Percentiles rank a stretch among this genome's conserved stretches.
These are phyloP conservation scores for Erodium texanum DNA, from an alignment of 441 rosid species.

Conservation along the genomic window DNA sequence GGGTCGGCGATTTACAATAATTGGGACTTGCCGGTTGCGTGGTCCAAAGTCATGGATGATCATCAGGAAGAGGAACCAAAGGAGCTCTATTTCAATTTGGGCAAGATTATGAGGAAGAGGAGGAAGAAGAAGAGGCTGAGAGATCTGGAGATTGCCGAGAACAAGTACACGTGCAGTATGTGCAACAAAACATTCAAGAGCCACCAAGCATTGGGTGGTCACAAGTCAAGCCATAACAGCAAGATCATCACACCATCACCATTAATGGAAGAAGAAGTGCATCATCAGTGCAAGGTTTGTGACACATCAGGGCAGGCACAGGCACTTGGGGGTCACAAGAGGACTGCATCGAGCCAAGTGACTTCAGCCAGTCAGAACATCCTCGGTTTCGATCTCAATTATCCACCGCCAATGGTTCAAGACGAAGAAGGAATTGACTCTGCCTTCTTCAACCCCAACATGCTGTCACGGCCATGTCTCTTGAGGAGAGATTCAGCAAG, in stretches of 20 bases:
- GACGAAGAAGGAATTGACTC: conserved; percentile 7
- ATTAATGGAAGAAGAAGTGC: too few relatives aligned
- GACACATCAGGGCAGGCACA: conserved; percentile 53
- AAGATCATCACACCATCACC: too few relatives aligned
- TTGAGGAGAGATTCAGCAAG: too few relatives aligned
- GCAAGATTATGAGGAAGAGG: conserved; percentile 1
- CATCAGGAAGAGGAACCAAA: too few relatives aligned
- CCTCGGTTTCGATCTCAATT: conserved; percentile 37
- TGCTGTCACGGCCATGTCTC: too few relatives aligned
- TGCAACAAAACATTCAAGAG: conserved; percentile 22
- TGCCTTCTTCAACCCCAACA: neutral
- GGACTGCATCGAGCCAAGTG: conserved; percentile 20
- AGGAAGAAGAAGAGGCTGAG: conserved; percentile 18
- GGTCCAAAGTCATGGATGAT: too few relatives aligned
- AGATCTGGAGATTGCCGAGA: conserved; percentile 15
- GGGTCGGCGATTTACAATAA: too few relatives aligned
- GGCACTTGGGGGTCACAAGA: conserved; percentile 54
- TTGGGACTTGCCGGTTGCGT: too few relatives aligned
- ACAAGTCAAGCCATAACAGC: conserved; percentile 29
- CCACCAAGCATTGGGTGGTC: conserved; percentile 33
- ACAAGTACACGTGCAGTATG: conserved; percentile 9
- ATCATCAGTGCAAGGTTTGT: conserved; percentile 38
- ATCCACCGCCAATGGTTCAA: conserved; percentile 20
- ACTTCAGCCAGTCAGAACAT: conserved; percentile 13
- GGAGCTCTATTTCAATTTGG: neutral